Conservation (phyloP, 2,329 filamentous ascomycete species). For the Pseudocercospora ulei region DNA sequence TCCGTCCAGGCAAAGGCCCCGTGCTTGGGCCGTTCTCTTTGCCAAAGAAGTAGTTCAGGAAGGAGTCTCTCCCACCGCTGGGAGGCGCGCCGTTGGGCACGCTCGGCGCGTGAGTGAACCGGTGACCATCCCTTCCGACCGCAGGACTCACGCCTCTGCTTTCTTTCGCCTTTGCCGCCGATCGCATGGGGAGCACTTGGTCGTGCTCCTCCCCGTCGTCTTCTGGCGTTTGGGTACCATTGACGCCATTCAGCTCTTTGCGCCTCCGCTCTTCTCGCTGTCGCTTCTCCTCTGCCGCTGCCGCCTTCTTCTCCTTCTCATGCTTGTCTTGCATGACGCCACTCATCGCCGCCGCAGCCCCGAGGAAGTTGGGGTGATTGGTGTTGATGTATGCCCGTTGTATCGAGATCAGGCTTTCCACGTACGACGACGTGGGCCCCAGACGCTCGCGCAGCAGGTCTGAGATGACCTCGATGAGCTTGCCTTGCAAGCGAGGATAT, state of each 20-base stretch:
- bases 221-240: slow-evolving; percentile 60
- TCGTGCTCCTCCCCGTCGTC: slow-evolving; percentile 47
- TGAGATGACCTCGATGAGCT: slow-evolving; percentile 95
- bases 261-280: slow-evolving; percentile 72
- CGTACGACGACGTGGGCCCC: slow-evolving; percentile 79
- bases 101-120: slow-evolving; percentile 23
- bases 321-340: slow-evolving; percentile 92
- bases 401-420: slow-evolving; percentile 93
- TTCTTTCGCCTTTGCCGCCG: slow-evolving; percentile 41
- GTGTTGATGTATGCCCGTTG: slow-evolving; percentile 99
- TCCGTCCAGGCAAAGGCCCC: slow-evolving; percentile 32
- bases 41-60: slow-evolving; percentile 97
- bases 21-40: slow-evolving; percentile 61
- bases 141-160: slow-evolving; percentile 75
- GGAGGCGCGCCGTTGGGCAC: slow-evolving; percentile 29
- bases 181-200: slow-evolving; percentile 49
- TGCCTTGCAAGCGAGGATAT: slow-evolving; percentile 86
- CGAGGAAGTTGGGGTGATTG: slow-evolving; percentile 96
- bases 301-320: slow-evolving; percentile 75
- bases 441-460: slow-evolving; percentile 86
- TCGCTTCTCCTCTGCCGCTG: slow-evolving; percentile 73
- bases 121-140: slow-evolving; percentile 46
- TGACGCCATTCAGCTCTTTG: slow-evolving; percentile 70
- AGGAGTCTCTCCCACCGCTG: slow-evolving; percentile 71
- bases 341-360: slow-evolving; percentile 92